phyloP scores from a whole-genome alignment of 495 filamentous ascomycete species.

The Cudoniella acicularis region DNA sequence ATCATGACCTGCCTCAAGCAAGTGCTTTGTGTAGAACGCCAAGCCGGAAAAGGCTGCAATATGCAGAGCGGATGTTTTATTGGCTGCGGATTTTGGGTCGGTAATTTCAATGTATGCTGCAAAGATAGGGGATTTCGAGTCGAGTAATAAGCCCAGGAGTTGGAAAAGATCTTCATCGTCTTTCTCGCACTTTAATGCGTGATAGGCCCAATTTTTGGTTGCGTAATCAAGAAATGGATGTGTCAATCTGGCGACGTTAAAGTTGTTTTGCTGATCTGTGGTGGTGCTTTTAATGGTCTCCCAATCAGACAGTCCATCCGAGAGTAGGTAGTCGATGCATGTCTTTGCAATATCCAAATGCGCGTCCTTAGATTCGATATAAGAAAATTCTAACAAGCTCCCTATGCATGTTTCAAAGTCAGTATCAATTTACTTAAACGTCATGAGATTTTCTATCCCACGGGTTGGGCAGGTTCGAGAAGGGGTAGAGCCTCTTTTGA shows the following conservation, averaged over 20 bases:
- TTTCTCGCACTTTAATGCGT: constrained; percentile 11
- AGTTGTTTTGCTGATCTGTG: neutral
- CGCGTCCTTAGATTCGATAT: constrained; percentile 26
- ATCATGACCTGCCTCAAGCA: neutral
- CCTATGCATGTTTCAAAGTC: no score
- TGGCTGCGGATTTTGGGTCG: neutral
- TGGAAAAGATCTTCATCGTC: constrained; percentile 6
- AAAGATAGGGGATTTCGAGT: neutral
- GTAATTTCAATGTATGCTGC: neutral
- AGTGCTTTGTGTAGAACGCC: neutral
- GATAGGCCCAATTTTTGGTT: constrained; percentile 23
- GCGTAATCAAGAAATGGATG: constrained; percentile 33
- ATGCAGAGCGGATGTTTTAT: constrained; percentile 3
- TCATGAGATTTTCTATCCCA: no score
- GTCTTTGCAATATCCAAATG: constrained; percentile 20
- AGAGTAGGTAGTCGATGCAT: neutral
- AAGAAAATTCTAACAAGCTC: constrained; percentile 18
- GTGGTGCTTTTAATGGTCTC: neutral
- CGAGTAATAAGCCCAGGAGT: constrained; percentile 5
- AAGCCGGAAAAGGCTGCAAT: constrained; percentile 7
- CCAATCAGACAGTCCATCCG: neutral
- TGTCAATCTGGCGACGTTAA: neutral
- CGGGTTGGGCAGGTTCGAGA: no score
- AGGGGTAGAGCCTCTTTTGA: no score
- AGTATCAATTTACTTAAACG: no score